Percentiles rank a stretch among this genome's conserved stretches.
Conservation (phyloP, 2,329 filamentous ascomycete species). For the Epichloe brachyelytri region DNA sequence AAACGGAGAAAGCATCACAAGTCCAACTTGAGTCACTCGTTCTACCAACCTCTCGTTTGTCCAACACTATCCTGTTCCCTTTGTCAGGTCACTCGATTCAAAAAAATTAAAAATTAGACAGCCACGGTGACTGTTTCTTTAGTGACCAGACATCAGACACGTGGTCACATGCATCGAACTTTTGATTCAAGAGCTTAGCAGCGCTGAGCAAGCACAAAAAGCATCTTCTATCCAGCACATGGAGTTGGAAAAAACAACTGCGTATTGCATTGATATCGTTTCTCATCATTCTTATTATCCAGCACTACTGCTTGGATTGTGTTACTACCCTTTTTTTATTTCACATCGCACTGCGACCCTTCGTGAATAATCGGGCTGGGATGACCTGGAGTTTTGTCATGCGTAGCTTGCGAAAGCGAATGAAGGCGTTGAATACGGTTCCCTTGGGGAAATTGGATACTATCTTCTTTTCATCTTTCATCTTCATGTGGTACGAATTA, state of each 20-base stretch:
- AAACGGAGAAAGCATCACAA: not conserved
- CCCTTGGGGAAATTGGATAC: not conserved
- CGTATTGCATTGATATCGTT: not conserved
- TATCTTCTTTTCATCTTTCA: not conserved
- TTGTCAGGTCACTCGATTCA: not conserved
- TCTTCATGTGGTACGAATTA: not conserved
- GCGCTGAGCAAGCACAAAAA: not conserved
- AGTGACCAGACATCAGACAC: not conserved
- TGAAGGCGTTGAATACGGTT: not conserved
- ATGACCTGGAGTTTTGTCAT: not conserved
- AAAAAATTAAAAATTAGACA: too few relatives aligned
- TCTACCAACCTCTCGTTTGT: not conserved
- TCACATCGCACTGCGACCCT: not conserved
- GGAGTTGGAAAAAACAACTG: not conserved
- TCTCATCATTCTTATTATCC: not conserved
- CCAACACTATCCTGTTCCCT: not conserved
- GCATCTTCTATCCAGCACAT: not conserved
- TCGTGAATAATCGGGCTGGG: not conserved
- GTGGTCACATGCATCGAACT: not conserved
- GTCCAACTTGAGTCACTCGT: not conserved
- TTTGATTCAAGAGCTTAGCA: not conserved
- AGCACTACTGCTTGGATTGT: not conserved
- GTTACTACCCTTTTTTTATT: not conserved
- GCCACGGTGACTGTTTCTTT: not conserved
- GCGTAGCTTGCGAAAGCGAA: slow-evolving; percentile 3